Evolutionary conservation across 2,329 filamentous ascomycete genomes (phyloP).

Genomic region (Xylariales sp.): DNA sequence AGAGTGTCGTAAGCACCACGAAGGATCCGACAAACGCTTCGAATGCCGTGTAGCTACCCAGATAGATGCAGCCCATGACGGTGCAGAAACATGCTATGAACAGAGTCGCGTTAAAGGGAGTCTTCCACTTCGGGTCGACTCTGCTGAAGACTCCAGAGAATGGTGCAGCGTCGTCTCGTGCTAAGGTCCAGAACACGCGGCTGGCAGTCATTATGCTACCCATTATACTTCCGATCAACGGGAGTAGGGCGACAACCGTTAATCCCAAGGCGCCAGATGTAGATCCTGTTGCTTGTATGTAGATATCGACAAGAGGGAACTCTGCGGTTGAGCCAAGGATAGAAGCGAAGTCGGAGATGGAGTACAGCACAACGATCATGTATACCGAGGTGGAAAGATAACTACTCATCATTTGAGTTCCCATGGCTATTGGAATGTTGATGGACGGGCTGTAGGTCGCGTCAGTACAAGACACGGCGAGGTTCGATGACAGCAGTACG

Average conservation of each 20-base stretch:
- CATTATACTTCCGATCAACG: slow-evolving; percentile 7
- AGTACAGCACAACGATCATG: slow-evolving; percentile 51
- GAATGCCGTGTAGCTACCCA: slow-evolving; percentile 62
- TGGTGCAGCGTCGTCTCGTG: slow-evolving; percentile 34
- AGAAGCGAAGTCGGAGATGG: slow-evolving; percentile 46
- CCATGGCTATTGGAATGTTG: slow-evolving; percentile 51
- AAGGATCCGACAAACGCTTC: slow-evolving; percentile 56
- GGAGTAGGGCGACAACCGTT: slow-evolving; percentile 33
- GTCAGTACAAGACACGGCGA: neutral
- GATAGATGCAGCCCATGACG: slow-evolving; percentile 58
- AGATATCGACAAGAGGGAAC: slow-evolving; percentile 64
- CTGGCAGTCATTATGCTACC: slow-evolving; percentile 28
- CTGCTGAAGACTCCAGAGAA: slow-evolving; percentile 16
- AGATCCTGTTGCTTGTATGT: slow-evolving; percentile 52
- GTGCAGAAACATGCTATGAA: slow-evolving; percentile 41
- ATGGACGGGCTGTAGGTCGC: slow-evolving; percentile 27
- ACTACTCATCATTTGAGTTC: slow-evolving; percentile 44
- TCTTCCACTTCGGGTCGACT: slow-evolving; percentile 25
- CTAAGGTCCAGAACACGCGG: slow-evolving; percentile 35
- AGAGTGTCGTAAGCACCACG: slow-evolving; percentile 29
- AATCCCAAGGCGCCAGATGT: slow-evolving; percentile 46
- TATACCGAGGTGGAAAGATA: slow-evolving; percentile 50
- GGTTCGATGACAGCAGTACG: too few relatives aligned
- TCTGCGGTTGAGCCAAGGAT: slow-evolving; percentile 39
- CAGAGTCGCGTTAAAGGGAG: slow-evolving; percentile 42